Base-by-base conservation (phyloP, 2,329 filamentous ascomycete species). In the Cladosporium sp. region DNA sequence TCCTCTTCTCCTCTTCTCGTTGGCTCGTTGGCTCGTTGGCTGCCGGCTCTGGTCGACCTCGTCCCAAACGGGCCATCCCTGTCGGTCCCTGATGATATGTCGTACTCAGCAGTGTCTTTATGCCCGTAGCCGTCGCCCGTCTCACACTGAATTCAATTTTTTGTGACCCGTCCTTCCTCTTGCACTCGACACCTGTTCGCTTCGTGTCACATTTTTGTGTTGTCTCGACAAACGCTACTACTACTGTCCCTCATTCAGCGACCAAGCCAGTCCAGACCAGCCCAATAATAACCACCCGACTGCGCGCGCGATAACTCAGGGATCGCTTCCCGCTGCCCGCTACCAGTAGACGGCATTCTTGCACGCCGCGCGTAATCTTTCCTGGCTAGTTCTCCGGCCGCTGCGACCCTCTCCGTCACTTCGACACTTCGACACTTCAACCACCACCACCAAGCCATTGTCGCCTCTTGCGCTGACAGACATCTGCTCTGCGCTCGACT, bases 311-410 rank as follows among this genome's bases (percentile, higher is more conserved):
- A 10, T 58, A 23, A 43, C 56, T 58, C 56, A 58, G 34, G 56
- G 56, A 58, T 43, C 56, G 51, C 51, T 54, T 46, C 51, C 51
- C 51, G 51, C 58, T 60, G 58, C 58, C 58, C 43, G 58, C 58
- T 61, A 26, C 58, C 53, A n/a, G n/a, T n/a, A n/a, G n/a, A n/a
- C n/a, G n/a, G 58, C 58, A 61, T 53, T 61, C 58, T 53, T 49
- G 21, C 36, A 60, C 58, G 58, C 58, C 58, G 58, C 58, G 58
- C 58, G 58, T 61, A 61, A 61, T 54, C 51, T 54, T 54, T 54
- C 46, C 58, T 61, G 56, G 36, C 56, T 26, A 21, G 14, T 34
- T 57, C 32, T 25, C 54, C 21, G 32, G 32, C 32, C 21, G 36
- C 56, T 28, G 28, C 14, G 49, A 28, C 26, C n/a, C n/a, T n/a